phyloP scores from a whole-genome alignment of 768 basidiomycete genomes.

The Suillus brevipes region DNA sequence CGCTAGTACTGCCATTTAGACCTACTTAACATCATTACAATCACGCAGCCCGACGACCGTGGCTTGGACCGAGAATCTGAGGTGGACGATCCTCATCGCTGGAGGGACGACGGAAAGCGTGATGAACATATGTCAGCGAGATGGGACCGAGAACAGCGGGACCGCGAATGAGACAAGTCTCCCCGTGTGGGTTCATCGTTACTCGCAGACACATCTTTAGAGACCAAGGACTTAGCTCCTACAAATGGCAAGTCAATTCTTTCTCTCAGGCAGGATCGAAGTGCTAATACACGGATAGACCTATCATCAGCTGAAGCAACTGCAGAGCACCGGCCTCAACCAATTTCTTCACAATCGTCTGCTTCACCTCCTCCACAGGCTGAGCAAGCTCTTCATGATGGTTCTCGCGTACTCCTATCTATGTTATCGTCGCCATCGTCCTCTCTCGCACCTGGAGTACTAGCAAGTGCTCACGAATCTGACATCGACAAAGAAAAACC shows the following conservation, averaged over 20 bases:
- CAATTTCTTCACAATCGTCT: slow-evolving; percentile 11
- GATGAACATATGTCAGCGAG: slow-evolving; percentile 72
- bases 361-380: slow-evolving; percentile 19
- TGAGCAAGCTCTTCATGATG: slow-evolving; percentile 10
- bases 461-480: slow-evolving; percentile 13
- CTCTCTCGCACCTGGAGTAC: slow-evolving; percentile 10
- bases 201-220: not conserved
- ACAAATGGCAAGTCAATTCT: slow-evolving; percentile 15
- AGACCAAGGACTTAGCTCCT: not conserved
- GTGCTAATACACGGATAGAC: not conserved
- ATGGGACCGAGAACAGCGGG: slow-evolving; percentile 47
- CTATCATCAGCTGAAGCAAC: not conserved
- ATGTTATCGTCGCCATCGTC: slow-evolving; percentile 16
- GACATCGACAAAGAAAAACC: slow-evolving; percentile 23
- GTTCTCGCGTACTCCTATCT: slow-evolving; percentile 7
- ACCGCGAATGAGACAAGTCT: slow-evolving; percentile 33
- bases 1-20: not conserved
- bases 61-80: slow-evolving; percentile 51
- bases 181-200: slow-evolving; percentile 7
- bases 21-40: slow-evolving; percentile 7
- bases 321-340: not conserved
- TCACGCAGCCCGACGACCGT: too few species aligned
- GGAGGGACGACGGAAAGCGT: slow-evolving; percentile 81
- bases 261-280: not conserved
- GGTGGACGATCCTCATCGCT: slow-evolving; percentile 67